These are phyloP conservation scores for Solanum chacoense DNA, from an alignment of 305 asterid species.

Conservation along the genomic window DNA sequence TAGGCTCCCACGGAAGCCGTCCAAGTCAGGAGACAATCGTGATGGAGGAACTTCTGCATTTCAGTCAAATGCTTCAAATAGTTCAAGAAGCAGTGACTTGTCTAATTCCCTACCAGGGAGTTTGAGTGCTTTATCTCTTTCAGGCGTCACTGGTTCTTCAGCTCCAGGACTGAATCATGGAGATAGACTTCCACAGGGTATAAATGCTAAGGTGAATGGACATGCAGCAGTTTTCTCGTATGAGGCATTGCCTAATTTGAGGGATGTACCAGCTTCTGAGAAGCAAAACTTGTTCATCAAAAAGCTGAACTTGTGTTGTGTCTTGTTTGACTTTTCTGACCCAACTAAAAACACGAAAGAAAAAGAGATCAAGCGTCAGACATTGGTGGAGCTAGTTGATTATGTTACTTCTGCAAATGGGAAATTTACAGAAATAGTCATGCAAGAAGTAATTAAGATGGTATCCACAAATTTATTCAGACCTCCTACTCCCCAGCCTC, in stretches of 20 bases:
- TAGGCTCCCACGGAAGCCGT: conserved; percentile 81
- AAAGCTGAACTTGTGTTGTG: conserved; percentile 40
- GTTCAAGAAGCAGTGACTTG: conserved; percentile 34
- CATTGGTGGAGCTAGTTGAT: conserved; percentile 45
- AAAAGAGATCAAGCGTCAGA: conserved; percentile 38
- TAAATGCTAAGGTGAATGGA: conserved; percentile 44
- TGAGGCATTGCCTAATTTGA: conserved; percentile 72
- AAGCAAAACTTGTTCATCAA: conserved; percentile 32
- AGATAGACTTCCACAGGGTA: conserved; percentile 36
- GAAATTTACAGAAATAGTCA: conserved; percentile 31
- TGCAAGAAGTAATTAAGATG: conserved; percentile 42
- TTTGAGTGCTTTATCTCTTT: conserved; percentile 24
- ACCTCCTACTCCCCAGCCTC: conserved; percentile 26
- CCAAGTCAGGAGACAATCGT: conserved; percentile 57
- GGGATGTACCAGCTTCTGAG: conserved; percentile 40
- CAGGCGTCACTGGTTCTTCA: conserved; percentile 26
- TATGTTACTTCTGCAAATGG: conserved; percentile 27
- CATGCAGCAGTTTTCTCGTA: conserved; percentile 27
- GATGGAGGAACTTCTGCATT: conserved; percentile 69
- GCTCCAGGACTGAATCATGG: conserved; percentile 36
- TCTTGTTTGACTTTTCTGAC: conserved; percentile 45
- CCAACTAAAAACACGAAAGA: conserved; percentile 30
- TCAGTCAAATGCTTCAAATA: conserved; percentile 42
- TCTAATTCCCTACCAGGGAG: conserved; percentile 33
- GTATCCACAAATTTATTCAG: conserved; percentile 38